Percentiles rank a stretch among this genome's conserved stretches.
Conservation (phyloP, 768 basidiomycete genomes). For the Agaricus blazei region DNA sequence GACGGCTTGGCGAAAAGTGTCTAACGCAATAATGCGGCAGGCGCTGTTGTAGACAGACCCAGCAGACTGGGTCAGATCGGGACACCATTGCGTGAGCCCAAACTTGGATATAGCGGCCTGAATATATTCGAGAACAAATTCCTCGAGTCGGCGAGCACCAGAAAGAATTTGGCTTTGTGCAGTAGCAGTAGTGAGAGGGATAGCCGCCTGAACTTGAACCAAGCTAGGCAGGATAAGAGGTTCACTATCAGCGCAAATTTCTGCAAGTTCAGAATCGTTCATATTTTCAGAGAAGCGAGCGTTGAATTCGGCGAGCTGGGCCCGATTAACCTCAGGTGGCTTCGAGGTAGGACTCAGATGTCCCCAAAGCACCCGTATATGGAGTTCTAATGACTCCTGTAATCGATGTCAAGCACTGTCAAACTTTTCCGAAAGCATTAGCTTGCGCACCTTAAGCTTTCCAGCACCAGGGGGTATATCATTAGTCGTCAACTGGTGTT, state of each 20-base stretch:
- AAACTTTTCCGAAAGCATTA: background rate
- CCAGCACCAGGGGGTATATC: background rate
- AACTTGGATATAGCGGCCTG: conserved; percentile 7
- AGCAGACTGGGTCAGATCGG: conserved; percentile 12
- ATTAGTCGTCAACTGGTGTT: background rate
- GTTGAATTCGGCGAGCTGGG: background rate
- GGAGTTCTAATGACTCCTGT: conserved; percentile 10
- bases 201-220: background rate
- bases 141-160: conserved; percentile 8
- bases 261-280: background rate
- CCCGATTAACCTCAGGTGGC: background rate
- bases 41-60: conserved; percentile 14
- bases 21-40: conserved; percentile 7
- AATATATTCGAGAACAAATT: conserved; percentile 11
- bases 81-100: conserved; percentile 6
- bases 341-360: conserved; percentile 4
- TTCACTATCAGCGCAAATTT: background rate
- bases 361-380: conserved; percentile 9
- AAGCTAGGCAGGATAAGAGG: conserved; percentile 4
- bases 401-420: background rate
- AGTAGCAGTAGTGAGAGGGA: background rate
- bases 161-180: background rate
- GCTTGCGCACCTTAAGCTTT: background rate
- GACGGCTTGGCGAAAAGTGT: background rate
- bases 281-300: background rate